Evolutionary conservation across 2,329 filamentous ascomycete genomes (phyloP).

Genomic region (Cladophialophora psammophila): DNA sequence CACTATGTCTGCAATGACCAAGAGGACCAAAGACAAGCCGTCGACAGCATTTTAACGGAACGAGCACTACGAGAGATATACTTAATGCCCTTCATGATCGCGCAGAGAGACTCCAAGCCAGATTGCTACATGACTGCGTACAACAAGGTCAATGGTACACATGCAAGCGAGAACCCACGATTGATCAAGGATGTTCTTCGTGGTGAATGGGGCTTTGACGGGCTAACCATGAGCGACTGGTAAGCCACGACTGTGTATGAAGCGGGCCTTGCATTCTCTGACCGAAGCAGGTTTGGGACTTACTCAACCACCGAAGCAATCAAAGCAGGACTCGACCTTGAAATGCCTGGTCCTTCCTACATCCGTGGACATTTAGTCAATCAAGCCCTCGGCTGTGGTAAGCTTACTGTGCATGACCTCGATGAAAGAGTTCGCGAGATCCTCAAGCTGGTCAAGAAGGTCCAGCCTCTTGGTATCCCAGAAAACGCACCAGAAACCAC

Average conservation of each 20-base stretch:
- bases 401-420: constrained; percentile 62
- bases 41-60: constrained; percentile 54
- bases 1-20: constrained; percentile 61
- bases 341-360: constrained; percentile 57
- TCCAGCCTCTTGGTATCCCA: constrained; percentile 61
- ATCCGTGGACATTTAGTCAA: constrained; percentile 51
- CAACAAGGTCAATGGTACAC: constrained; percentile 62
- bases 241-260: constrained; percentile 35
- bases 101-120: constrained; percentile 62
- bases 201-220: constrained; percentile 57
- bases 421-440: constrained; percentile 66
- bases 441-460: constrained; percentile 66
- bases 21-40: constrained; percentile 54
- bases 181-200: constrained; percentile 54
- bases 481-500: constrained; percentile 63
- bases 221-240: constrained; percentile 57
- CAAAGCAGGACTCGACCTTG: constrained; percentile 55
- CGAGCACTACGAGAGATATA: constrained; percentile 69
- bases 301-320: constrained; percentile 55
- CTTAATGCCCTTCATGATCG: constrained; percentile 69
- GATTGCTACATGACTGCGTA: constrained; percentile 67
- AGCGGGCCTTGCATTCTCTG: neutral
- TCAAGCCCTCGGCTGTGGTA: constrained; percentile 61
- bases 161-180: constrained; percentile 52
- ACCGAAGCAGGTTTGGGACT: constrained; percentile 51